phyloP scores from a whole-genome alignment of 441 rosid genomes.

The Populus hybrid region DNA sequence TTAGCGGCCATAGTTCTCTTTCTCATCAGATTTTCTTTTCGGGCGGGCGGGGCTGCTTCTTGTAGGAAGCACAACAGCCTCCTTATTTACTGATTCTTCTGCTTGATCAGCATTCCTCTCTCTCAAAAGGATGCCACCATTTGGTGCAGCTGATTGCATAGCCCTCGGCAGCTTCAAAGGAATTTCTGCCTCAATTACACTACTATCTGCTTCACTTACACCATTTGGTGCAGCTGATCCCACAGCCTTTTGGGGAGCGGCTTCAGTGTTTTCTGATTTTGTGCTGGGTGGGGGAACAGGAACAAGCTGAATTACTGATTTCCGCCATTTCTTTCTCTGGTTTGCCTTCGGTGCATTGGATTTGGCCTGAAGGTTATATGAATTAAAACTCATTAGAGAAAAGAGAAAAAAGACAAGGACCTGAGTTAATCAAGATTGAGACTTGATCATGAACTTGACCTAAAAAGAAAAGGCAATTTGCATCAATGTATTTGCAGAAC shows the following conservation, averaged over 20 bases:
- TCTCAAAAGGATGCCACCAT: conserved; percentile 57
- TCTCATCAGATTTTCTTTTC: conserved; percentile 58
- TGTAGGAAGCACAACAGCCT: conserved; percentile 31
- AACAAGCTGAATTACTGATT: conserved; percentile 70
- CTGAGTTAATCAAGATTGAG: background rate
- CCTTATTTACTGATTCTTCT: conserved; percentile 41
- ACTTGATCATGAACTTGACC: no score
- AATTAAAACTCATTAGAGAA: background rate
- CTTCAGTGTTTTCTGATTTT: conserved; percentile 15
- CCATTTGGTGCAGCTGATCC: conserved; percentile 5
- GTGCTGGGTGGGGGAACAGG: conserved; percentile 47
- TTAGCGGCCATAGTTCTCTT: conserved; percentile 64
- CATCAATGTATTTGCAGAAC: background rate
- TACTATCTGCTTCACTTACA: conserved; percentile 5
- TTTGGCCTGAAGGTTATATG: conserved; percentile 47
- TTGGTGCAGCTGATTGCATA: conserved; percentile 62
- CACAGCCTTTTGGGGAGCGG: conserved; percentile 29
- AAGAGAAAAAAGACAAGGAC: background rate
- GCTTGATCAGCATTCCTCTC: conserved; percentile 71
- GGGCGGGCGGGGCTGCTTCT: conserved; percentile 48
- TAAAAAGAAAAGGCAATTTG: background rate
- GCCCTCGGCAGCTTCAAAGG: conserved; percentile 82
- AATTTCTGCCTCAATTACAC: conserved; percentile 29
- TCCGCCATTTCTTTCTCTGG: conserved; percentile 82
- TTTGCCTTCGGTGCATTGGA: conserved; percentile 62